Evolutionary conservation across 1,139 yeast species (phyloP), one percentile per base, ranked within the genome.

Genomic region (Arxiozyma telluris): DNA sequence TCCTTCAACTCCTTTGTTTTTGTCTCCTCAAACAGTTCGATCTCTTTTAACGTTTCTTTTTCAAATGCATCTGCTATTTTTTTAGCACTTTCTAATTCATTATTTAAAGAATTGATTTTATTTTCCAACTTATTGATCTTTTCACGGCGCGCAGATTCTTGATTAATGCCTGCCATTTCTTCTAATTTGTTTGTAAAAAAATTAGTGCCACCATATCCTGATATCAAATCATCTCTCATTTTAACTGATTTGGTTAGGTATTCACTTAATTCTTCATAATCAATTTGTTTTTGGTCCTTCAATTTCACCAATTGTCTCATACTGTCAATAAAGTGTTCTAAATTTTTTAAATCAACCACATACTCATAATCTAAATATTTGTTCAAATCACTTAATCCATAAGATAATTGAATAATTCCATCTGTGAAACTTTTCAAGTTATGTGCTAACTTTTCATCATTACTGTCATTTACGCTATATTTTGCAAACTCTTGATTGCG

Each of bases 211-310:
- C 78, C 77, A 38, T 76, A 73, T 4, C 84, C 83, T n/a, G 84
- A 78, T 54, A 82, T 73, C 47, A 87, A 64, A 44, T 74, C 74
- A 44, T 81, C 81, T 58, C 84, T 81, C 60, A 93, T 98, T 39
- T 72, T 71, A 54, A 79, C 77, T 0, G 96, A 82, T 64, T 87
- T 86, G 48, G 77, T 75, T 53, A 90, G 74, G 66, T 91, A 91
- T 54, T 87, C 96, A 48, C 82, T 81, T 51, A 93, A 75, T 50
- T 87, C 96, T 65, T 93, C 97, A 63, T 86, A 82, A 68, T 93
- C 98, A 44, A 91, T 80, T 61, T 87, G 91, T 68, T 91, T 91
- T 66, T 89, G 93, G 65, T 93, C 98, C 59, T 93, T 89, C 54
- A 87, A 76, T 65, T 87, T 91, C 55, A 93, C 80, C 59, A 91